Percentiles rank a stretch among this genome's conserved stretches.
Evolutionary conservation across 305 asterid genomes (phyloP).

Genomic region (Stenogyne calaminthoides): DNA sequence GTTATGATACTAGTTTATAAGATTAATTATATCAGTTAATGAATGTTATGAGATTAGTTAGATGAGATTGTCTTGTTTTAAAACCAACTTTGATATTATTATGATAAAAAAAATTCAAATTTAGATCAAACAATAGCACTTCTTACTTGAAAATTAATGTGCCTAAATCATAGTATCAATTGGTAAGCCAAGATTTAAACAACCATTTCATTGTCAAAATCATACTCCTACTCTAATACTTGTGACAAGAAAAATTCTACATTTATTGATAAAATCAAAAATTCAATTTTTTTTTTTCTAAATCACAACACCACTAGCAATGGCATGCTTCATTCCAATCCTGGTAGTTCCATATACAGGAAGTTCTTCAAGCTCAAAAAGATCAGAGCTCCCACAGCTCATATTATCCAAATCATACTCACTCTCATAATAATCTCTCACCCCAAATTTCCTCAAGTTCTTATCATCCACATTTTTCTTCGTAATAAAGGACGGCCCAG

Average conservation of each 20-base stretch:
- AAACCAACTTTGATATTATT: no score
- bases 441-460: constrained; percentile 36
- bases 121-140: not conserved
- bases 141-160: not conserved
- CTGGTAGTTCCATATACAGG: constrained; percentile 89
- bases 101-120: no score
- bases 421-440: constrained; percentile 32
- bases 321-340: constrained; percentile 42
- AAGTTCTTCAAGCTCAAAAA: constrained; percentile 86
- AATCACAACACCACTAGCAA: constrained; percentile 28
- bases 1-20: no score
- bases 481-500: constrained; percentile 38
- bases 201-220: not conserved
- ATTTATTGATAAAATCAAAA: not conserved
- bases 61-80: not conserved
- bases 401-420: constrained; percentile 40
- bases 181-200: not conserved
- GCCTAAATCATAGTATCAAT: not conserved
- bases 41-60: no score
- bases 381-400: constrained; percentile 90
- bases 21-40: no score
- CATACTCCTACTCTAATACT: constrained; percentile 20
- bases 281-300: not conserved
- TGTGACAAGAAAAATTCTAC: not conserved
- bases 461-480: constrained; percentile 52